A percentile compares a stretch with the other conserved stretches of the same genome.
Evolutionary conservation across 2,329 filamentous ascomycete genomes (phyloP).

Genomic region (Penicillium sp.): DNA sequence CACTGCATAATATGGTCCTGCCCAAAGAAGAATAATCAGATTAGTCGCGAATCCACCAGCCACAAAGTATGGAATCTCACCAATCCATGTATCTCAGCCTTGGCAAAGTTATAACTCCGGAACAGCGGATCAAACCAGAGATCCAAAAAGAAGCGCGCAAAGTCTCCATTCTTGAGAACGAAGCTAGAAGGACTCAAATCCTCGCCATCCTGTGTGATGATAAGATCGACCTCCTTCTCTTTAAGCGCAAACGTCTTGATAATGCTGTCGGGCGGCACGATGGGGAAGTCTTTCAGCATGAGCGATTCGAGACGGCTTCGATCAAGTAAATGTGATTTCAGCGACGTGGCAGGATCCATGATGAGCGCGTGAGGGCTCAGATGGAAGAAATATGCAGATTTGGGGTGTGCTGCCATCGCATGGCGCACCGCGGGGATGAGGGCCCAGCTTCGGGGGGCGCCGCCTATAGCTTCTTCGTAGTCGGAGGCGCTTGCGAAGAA

Average conservation of each 20-base stretch:
- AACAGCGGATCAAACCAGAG: conserved; percentile 96
- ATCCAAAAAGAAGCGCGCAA: conserved; percentile 90
- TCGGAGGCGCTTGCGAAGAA: conserved; percentile 78
- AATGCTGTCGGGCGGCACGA: conserved; percentile 94
- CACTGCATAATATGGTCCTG: conserved; percentile 90
- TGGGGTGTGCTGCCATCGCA: conserved; percentile 77
- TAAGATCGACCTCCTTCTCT: conserved; percentile 74
- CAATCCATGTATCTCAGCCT: conserved; percentile 87
- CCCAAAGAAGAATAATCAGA: conserved; percentile 30
- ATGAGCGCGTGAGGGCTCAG: conserved; percentile 84
- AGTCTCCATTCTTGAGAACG: conserved; percentile 79
- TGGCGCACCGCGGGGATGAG: conserved; percentile 85
- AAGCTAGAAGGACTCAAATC: conserved; percentile 78
- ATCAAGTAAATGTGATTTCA: conserved; percentile 72
- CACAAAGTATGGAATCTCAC: conserved; percentile 53
- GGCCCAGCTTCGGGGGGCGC: conserved; percentile 53
- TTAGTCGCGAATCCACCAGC: not conserved
- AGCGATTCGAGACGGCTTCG: conserved; percentile 67
- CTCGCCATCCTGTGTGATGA: conserved; percentile 81
- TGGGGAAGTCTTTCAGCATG: conserved; percentile 82
- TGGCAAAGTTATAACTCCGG: conserved; percentile 92
- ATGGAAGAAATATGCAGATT: conserved; percentile 81
- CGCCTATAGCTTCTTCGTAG: conserved; percentile 58
- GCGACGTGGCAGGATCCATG: conserved; percentile 73
- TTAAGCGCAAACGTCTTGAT: conserved; percentile 91